These are phyloP conservation scores for Tricladium varicosporioides DNA, from an alignment of 2,329 filamentous ascomycete species.

Conservation along the genomic window DNA sequence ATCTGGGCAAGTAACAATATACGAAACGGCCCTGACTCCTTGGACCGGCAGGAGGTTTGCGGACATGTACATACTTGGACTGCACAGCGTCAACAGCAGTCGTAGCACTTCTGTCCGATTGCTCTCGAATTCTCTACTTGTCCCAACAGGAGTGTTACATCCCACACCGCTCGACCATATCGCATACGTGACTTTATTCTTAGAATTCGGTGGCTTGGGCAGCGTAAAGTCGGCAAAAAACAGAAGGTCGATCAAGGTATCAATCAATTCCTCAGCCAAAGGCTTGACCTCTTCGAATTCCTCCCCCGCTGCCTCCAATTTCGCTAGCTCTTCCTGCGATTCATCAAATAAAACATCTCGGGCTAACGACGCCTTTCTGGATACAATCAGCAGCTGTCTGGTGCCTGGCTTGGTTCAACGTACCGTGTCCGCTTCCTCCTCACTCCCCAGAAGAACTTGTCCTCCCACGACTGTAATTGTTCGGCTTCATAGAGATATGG, in stretches of 20 bases:
- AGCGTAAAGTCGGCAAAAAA: slow-evolving; percentile 92
- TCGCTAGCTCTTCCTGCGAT: slow-evolving; percentile 53
- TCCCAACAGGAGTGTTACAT: slow-evolving; percentile 84
- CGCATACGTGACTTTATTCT: slow-evolving; percentile 81
- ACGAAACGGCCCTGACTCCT: slow-evolving; percentile 81
- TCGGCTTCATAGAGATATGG: slow-evolving; percentile 93
- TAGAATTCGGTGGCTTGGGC: slow-evolving; percentile 66
- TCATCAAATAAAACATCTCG: slow-evolving; percentile 85
- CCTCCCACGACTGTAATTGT: slow-evolving; percentile 78
- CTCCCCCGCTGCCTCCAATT: slow-evolving; percentile 46
- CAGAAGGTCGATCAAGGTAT: slow-evolving; percentile 82
- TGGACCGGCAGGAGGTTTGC: slow-evolving; percentile 75
- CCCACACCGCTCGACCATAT: slow-evolving; percentile 99
- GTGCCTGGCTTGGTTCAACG: not conserved
- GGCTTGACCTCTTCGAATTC: slow-evolving; percentile 83
- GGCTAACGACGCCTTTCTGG: slow-evolving; percentile 59
- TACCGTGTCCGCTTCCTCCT: slow-evolving; percentile 64
- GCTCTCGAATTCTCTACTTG: slow-evolving; percentile 88
- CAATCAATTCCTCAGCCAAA: slow-evolving; percentile 87
- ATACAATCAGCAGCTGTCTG: slow-evolving; percentile 18
- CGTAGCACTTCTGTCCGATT: slow-evolving; percentile 89
- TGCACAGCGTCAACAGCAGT: slow-evolving; percentile 78
- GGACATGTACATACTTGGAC: slow-evolving; percentile 91
- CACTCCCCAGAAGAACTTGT: slow-evolving; percentile 86
- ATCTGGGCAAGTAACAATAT: slow-evolving; percentile 82